Conservation (phyloP, 352 stramenopile genomes). For the Peronospora belbahrii region DNA sequence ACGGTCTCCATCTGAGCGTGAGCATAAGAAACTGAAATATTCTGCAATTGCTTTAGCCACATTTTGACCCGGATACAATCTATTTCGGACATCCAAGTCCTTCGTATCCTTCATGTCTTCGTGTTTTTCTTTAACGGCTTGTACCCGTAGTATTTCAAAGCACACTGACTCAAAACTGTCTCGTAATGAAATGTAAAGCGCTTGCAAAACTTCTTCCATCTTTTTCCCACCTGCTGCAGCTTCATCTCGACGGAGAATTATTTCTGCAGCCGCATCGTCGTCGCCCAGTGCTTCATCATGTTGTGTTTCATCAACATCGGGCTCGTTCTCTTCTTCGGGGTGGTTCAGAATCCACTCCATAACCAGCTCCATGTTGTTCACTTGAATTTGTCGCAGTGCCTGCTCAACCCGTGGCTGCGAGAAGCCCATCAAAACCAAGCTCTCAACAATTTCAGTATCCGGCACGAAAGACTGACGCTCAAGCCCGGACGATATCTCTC, state of each 20-base stretch:
- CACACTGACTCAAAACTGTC: constrained; percentile 56
- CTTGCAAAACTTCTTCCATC: constrained; percentile 40
- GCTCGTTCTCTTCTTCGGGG: constrained; percentile 58
- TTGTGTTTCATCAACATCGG: constrained; percentile 17
- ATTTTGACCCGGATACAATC: constrained; percentile 33
- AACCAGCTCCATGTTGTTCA: constrained; percentile 91
- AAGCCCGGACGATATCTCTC: constrained; percentile 7
- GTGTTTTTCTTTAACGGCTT: constrained; percentile 23
- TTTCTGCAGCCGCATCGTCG: constrained; percentile 8
- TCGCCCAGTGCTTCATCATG: constrained; percentile 18
- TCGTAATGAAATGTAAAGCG: constrained; percentile 43
- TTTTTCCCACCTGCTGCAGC: constrained; percentile 29
- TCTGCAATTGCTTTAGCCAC: constrained; percentile 59
- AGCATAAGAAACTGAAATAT: constrained; percentile 55
- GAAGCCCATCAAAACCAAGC: constrained; percentile 94
- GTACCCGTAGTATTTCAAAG: constrained; percentile 51
- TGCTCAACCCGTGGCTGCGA: constrained; percentile 80
- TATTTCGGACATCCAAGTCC: constrained; percentile 3
- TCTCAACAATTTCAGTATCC: constrained; percentile 87
- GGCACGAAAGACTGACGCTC: constrained; percentile 71
- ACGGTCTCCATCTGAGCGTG: constrained; percentile 47
- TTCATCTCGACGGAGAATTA: constrained; percentile 6
- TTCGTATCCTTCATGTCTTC: constrained; percentile 3
- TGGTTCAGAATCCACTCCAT: constrained; percentile 95
- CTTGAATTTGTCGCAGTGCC: constrained; percentile 83